Evolutionary conservation across 495 filamentous ascomycete species (phyloP), one percentile per base, ranked within the genome.

Genomic region (Sphaerosporella brunnea): DNA sequence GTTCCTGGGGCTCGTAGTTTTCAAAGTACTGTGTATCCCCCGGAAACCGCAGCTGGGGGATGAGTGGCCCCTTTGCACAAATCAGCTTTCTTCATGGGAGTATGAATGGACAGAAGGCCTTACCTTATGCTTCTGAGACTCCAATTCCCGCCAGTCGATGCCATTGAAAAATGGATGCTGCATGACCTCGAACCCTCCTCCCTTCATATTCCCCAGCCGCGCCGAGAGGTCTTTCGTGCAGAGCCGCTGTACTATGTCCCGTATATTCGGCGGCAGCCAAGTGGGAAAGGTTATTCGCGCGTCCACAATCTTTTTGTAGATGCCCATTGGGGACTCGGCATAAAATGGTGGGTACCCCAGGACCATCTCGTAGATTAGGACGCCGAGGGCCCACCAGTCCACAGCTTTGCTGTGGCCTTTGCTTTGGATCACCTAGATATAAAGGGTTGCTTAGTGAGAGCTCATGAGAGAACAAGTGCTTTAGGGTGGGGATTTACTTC

Each of bases 311-410:
- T 84, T 79, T 65, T 93, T 87, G 66, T 96, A 96, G 47, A 95
- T 93, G 58, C 90, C 86, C 59, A 95, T 90, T 0, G 87, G 86
- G 54, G 90, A 94, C 43, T 84, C 76, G 60, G 94, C 83, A 82
- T 88, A 97, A 64, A 97, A 97, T 1, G 90, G 90, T 4, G 90
- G 90, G 56, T 94, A 92, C 28, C 90, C 90, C 2, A 90, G 85
- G 21, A 95, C 68, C 58, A 97, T 94, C 60, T 97, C 90, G 62
- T 92, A 96, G 46, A 95, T 84, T 42, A 97, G 64, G 52, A 97
- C 93, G 4, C 90, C 90, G 51, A 96, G 69, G 4, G 90, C 92
- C 90, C 90, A 97, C 90, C 90, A 97, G 64, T 97, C 90, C n/a
- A 97, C 90, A 0, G 90, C 88, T 28, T 83, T 84, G 23, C 83